phyloP scores from a whole-genome alignment of 176 grass and related monocot species.

The Typha latifolia region DNA sequence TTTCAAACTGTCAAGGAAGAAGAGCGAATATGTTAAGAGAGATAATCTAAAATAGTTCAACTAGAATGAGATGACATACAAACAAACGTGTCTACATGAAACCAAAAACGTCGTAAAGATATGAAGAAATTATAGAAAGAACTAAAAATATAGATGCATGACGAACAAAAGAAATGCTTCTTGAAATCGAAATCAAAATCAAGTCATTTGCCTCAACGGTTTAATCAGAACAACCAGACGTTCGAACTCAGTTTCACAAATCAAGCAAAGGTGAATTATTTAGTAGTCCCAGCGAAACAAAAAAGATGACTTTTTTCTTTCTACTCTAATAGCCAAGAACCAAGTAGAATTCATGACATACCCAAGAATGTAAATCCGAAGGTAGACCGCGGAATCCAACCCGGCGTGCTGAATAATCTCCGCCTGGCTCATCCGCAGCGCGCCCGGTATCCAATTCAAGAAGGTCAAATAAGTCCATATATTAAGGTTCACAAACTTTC shows the following conservation, averaged over 20 bases:
- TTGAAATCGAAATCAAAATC: too few relatives aligned
- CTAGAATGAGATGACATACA: not conserved
- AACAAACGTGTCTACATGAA: not conserved
- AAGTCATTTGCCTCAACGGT: too few relatives aligned
- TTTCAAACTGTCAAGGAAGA: conserved; percentile 56
- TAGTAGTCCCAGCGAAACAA: not conserved
- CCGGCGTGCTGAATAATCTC: conserved; percentile 78
- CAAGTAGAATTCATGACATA: conserved; percentile 16
- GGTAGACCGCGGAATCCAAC: conserved; percentile 89
- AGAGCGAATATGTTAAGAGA: not conserved
- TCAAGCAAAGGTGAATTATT: not conserved
- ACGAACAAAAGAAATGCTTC: too few relatives aligned
- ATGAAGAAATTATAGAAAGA: too few relatives aligned
- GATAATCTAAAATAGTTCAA: conserved; percentile 6
- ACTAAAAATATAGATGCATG: too few relatives aligned
- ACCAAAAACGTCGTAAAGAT: too few relatives aligned
- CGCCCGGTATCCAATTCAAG: conserved; percentile 85
- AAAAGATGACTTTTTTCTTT: not conserved
- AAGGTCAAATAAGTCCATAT: conserved; percentile 74
- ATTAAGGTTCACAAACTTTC: conserved; percentile 85
- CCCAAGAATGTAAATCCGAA: conserved; percentile 92
- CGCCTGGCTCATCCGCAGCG: conserved; percentile 56
- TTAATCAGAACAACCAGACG: too few relatives aligned
- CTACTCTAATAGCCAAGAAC: not conserved
- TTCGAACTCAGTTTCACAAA: not conserved